Conservation (phyloP, 768 basidiomycete species). For the Pisolithus microcarpus region DNA sequence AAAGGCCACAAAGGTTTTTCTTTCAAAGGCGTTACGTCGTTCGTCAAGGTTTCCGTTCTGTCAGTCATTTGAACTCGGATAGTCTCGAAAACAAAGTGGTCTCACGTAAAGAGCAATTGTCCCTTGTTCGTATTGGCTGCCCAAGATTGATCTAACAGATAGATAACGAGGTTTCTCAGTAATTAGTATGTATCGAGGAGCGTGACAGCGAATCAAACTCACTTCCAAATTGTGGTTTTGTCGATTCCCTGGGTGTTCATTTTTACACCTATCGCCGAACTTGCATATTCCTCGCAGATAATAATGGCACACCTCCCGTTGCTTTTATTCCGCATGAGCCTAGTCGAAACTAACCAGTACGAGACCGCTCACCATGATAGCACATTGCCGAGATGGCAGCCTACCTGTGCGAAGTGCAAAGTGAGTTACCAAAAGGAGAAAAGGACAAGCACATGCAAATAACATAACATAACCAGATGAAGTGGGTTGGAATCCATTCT, state of each 20-base stretch:
- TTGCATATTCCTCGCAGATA: conserved; percentile 58
- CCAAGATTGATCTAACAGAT: conserved; percentile 36
- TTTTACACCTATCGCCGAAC: conserved; percentile 58
- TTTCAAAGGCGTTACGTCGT: conserved; percentile 49
- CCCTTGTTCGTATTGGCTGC: conserved; percentile 23
- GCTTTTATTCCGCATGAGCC: not conserved
- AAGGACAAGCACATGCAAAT: no score
- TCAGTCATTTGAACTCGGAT: conserved; percentile 1
- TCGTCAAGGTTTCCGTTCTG: conserved; percentile 56
- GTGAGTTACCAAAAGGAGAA: no score
- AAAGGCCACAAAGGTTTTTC: conserved; percentile 80
- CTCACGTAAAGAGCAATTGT: conserved; percentile 38
- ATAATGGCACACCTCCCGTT: conserved; percentile 53
- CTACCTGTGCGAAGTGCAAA: no score
- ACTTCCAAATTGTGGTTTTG: conserved; percentile 44
- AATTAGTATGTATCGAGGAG: not conserved
- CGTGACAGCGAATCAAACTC: conserved; percentile 19
- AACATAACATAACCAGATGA: no score
- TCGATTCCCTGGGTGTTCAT: conserved; percentile 47
- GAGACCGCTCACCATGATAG: not conserved
- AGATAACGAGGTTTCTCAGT: not conserved
- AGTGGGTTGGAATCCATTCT: no score
- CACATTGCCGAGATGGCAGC: no score
- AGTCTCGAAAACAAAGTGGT: not conserved
- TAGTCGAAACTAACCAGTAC: not conserved